Base-by-base conservation (phyloP, 2,329 filamentous ascomycete species). In the Cercospora beticola region DNA sequence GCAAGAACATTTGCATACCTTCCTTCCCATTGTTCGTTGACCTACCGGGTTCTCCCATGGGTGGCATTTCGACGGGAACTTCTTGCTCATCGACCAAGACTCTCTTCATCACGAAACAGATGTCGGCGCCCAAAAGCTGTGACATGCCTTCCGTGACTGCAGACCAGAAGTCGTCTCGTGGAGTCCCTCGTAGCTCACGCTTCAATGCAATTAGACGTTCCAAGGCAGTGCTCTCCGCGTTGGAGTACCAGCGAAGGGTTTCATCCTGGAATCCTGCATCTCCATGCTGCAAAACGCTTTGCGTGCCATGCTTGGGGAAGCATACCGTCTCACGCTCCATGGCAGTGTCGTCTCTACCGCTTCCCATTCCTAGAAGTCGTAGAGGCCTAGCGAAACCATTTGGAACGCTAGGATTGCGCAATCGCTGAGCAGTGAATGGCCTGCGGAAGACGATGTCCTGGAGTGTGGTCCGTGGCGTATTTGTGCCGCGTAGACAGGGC, bases 91-190 rank as follows among this genome's bases (percentile, higher is more conserved):
- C 85, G 28, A 85, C 83, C 65, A 88, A 79, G 54, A 89, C 86
- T 56, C 88, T 81, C 76, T 90, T 90, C 57, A 88, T 87, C 49
- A 91, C 87, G 74, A 92, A 92, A 26, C 85, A 86, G 80, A 89
- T 90, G 76, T 92, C 89, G 8, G 89, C 85, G 68, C 86, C 86
- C 67, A 86, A 83, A 40, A 92, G 86, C 58, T 83, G 82, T 57
- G 89, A 86, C 74, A 92, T 82, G 54, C 87, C 88, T 75, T 90
- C 86, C 79, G 90, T 87, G 66, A 91, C 80, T 23, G 85, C 80
- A 56, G 81, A 81, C 89, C 89, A 92, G 79, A 92, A 91, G 61
- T 85, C 82, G 68, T 88, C 85, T 2, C 83, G 84, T 62, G 86
- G 83, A 61, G 86, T 81, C 21, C 79, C 80, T 62, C 83, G 82